Conservation (phyloP, 331 rosid genomes). For the Arachis monticola region DNA sequence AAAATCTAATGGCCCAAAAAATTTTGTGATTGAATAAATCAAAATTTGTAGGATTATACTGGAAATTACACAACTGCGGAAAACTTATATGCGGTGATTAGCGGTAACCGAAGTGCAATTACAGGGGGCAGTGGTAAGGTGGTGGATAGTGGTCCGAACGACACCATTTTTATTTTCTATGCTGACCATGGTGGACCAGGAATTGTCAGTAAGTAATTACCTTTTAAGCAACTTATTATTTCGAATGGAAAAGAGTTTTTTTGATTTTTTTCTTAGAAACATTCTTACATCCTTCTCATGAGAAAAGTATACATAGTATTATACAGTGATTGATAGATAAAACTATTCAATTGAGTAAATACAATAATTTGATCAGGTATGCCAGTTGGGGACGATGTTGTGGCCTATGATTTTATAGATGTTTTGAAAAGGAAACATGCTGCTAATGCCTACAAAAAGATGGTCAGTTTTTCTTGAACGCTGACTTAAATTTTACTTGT, state of each 20-base stretch:
- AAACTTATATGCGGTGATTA: conserved; percentile 56
- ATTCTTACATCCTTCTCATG: too few relatives aligned
- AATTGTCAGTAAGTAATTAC: conserved; percentile 42
- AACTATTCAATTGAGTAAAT: background rate
- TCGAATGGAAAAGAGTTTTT: background rate
- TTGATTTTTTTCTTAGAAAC: too few relatives aligned
- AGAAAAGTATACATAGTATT: background rate
- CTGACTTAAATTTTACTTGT: too few relatives aligned
- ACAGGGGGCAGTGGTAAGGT: conserved; percentile 66
- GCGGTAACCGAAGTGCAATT: conserved; percentile 49
- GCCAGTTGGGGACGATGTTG: conserved; percentile 17
- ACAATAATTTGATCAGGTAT: conserved; percentile 44
- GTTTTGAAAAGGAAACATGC: conserved; percentile 61
- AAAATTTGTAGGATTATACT: conserved; percentile 49
- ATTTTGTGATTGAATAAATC: background rate
- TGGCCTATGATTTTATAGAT: conserved; percentile 46
- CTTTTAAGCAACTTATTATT: background rate
- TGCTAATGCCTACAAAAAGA: conserved; percentile 50
- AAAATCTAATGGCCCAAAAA: background rate
- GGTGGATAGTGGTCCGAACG: conserved; percentile 31
- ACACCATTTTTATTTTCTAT: conserved; percentile 59
- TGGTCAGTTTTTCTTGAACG: conserved; percentile 44
- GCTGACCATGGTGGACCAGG: conserved; percentile 67
- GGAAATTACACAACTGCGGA: conserved; percentile 16
- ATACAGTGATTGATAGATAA: background rate